Evolutionary conservation across 352 stramenopile genomes (phyloP).

Genomic region (Phytophthora megakarya): DNA sequence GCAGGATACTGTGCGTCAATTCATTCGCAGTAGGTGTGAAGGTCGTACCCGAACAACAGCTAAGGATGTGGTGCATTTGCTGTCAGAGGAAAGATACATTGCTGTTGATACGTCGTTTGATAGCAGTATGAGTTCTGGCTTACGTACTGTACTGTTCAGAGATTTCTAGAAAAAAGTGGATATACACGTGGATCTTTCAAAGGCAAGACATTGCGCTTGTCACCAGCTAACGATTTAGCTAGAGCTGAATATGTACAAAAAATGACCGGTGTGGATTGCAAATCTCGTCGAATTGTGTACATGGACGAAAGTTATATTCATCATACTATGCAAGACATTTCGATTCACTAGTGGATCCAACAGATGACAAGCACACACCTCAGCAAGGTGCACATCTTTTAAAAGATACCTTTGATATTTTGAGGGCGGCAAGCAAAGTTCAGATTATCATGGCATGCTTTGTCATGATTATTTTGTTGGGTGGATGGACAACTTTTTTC

Average conservation of each 20-base stretch:
- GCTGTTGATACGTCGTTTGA: no score
- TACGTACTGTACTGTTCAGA: conserved; percentile 1
- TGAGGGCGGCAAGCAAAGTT: conserved; percentile 22
- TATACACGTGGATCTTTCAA: background rate
- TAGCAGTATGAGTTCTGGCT: no score
- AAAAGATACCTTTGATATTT: conserved; percentile 16
- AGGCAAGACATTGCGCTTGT: background rate
- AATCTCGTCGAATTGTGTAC: conserved; percentile 25
- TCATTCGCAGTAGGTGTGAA: no score
- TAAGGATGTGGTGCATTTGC: no score
- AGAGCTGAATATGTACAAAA: conserved; percentile 8
- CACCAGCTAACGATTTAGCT: conserved; percentile 8
- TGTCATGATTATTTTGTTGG: conserved; percentile 21
- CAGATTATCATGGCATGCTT: conserved; percentile 31
- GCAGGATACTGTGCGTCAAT: no score
- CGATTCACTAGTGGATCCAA: conserved; percentile 29
- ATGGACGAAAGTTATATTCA: conserved; percentile 40
- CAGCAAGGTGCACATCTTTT: no score
- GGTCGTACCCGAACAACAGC: no score
- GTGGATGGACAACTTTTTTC: conserved; percentile 13
- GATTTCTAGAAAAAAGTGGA: background rate
- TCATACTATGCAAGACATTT: no score
- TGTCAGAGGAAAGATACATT: no score
- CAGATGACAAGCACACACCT: conserved; percentile 23
- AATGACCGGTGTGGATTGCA: conserved; percentile 2